Evolutionary conservation across 768 basidiomycete species (phyloP).

Genomic region (Daedalea quercina): DNA sequence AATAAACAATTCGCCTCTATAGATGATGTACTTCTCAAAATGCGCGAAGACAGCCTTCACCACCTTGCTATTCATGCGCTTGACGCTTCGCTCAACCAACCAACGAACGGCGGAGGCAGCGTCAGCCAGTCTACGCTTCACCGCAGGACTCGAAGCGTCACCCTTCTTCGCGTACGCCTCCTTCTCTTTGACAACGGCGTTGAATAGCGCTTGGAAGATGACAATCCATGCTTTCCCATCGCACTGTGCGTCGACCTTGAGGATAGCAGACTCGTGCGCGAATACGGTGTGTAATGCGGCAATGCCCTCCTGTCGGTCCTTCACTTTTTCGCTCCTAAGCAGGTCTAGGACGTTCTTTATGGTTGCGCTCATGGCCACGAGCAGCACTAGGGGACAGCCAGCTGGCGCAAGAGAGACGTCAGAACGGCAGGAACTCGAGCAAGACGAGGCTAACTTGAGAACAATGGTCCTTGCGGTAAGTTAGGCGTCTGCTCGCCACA

Average conservation of each 20-base stretch:
- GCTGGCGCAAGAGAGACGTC: too few species aligned
- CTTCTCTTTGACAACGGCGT: conserved; percentile 58
- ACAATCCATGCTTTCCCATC: conserved; percentile 47
- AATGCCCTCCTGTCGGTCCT: conserved; percentile 63
- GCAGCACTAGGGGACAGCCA: background rate
- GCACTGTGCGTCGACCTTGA: conserved; percentile 33
- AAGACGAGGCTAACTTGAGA: too few species aligned
- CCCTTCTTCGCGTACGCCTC: conserved; percentile 33
- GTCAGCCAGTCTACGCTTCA: conserved; percentile 56
- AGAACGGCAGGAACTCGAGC: too few species aligned
- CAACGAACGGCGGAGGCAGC: conserved; percentile 64
- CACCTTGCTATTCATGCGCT: conserved; percentile 47
- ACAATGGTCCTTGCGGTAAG: too few species aligned
- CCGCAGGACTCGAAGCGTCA: conserved; percentile 34
- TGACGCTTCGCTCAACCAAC: conserved; percentile 60
- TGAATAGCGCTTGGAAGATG: conserved; percentile 71
- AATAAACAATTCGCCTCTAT: conserved; percentile 45
- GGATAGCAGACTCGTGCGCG: conserved; percentile 38
- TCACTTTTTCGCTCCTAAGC: conserved; percentile 58
- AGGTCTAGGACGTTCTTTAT: conserved; percentile 26
- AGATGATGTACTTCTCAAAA: conserved; percentile 51
- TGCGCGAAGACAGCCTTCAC: conserved; percentile 56
- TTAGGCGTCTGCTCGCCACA: too few species aligned
- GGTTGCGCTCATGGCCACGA: background rate
- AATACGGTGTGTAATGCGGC: conserved; percentile 44